Base-by-base conservation (phyloP, 768 basidiomycete species). In the Polyporus arcularius region DNA sequence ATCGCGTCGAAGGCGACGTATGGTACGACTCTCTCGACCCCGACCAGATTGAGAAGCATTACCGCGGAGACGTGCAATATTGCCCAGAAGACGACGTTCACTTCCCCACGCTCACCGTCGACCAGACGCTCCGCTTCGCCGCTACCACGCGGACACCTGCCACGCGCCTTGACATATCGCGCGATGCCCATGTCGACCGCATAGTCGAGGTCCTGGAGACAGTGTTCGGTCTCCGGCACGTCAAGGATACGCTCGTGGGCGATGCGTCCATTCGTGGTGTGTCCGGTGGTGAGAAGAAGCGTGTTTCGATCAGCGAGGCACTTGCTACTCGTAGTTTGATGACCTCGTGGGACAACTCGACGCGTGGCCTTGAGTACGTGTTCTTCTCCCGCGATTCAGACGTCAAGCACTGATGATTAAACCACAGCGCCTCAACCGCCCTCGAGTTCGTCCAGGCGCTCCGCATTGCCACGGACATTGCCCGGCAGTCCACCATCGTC, bases 51-150 rank as follows among this genome's bases (percentile, higher is more conserved):
- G 65, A 71, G 59, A 80, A 83, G 60, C 81, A 82, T 53, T 89
- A 85, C 70, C 87, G 88, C 3, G 94, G 94, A 15, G 92, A 92
- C 68, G 86, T 92, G 2, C 83, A 84, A 56, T 94, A 92, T 70
- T 88, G 83, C 61, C 89, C 90, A 0, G 92, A 92, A 75, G 92
- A 94, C 66, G 92, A 96, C 69, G 78, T 90, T 1, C 92, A 94
- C 70, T 90, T 94, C 65, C 89, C 93, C 5, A 90, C 89, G 10
- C 80, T 96, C 30, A 91, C 89, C 5, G 91, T 94, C 35, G 80
- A 83, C 50, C 82, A 93, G 69, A 93, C 92, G 0, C 78, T 97
- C 32, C 76, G 71, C 15, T 90, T 92, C 58, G 87, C 89, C 0
- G 81, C 87, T 0, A 82, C 79, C 63, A 87, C 84, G 16, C 87